Percentiles rank a stretch among this genome's conserved stretches.
These are phyloP conservation scores for Scleromitrula shiraiana DNA, from an alignment of 2,329 filamentous ascomycete species.

Conservation along the genomic window DNA sequence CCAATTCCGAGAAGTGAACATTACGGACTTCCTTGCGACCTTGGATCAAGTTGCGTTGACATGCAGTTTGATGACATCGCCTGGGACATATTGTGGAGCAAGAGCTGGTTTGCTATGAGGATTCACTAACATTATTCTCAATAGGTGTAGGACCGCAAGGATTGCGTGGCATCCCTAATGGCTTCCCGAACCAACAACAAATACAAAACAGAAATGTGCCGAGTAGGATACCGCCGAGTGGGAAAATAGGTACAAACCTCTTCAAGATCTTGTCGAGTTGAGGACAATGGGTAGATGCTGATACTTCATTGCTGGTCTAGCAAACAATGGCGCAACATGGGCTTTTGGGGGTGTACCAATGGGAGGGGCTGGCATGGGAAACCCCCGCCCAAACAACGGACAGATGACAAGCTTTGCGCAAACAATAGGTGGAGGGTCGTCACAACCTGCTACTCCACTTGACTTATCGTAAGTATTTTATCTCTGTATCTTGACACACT, in stretches of 20 bases:
- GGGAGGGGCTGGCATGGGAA: slow-evolving; percentile 47
- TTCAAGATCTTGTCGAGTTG: background rate
- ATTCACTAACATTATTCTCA: slow-evolving; percentile 16
- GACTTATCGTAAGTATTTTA: slow-evolving; percentile 54
- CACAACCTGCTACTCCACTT: slow-evolving; percentile 52
- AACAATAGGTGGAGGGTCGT: slow-evolving; percentile 47
- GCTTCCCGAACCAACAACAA: slow-evolving; percentile 52
- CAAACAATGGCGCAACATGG: slow-evolving; percentile 41
- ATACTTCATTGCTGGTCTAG: slow-evolving; percentile 26
- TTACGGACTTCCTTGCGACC: background rate
- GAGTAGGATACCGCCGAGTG: slow-evolving; percentile 54
- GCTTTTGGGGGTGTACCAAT: slow-evolving; percentile 56
- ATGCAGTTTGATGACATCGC: too few relatives aligned
- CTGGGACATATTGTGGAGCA: background rate
- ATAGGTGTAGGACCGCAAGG: slow-evolving; percentile 48
- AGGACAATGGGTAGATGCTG: slow-evolving; percentile 14
- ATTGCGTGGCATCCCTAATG: slow-evolving; percentile 52
- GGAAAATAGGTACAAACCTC: slow-evolving; percentile 50
- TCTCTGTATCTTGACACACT: slow-evolving; percentile 10
- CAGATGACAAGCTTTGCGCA: slow-evolving; percentile 59
- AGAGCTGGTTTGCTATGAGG: background rate
- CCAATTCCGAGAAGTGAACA: too few relatives aligned
- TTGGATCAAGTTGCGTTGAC: too few relatives aligned
- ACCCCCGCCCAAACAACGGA: slow-evolving; percentile 45
- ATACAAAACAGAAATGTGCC: slow-evolving; percentile 48